These are phyloP conservation scores for Capsicum pubescens DNA, from an alignment of 257 asterid species.

Conservation along the genomic window DNA sequence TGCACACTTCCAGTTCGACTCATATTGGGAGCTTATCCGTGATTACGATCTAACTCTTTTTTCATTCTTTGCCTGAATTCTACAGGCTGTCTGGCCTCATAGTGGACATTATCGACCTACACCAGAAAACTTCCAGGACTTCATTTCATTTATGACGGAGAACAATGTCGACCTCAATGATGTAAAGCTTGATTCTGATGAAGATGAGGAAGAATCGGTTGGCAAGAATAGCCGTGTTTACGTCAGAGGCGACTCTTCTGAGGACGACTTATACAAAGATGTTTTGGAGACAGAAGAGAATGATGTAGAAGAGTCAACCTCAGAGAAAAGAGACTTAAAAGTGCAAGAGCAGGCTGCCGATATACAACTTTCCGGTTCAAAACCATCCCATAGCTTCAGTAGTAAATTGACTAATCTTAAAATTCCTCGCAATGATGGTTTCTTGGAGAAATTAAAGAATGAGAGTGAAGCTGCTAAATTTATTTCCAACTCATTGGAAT, in stretches of 20 bases:
- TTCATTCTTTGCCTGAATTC: not conserved
- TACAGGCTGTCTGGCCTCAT: slow-evolving; percentile 98
- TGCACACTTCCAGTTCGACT: not conserved
- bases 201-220: slow-evolving; percentile 57
- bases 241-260: slow-evolving; percentile 64
- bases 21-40: not conserved
- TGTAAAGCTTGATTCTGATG: slow-evolving; percentile 76
- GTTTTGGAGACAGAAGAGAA: slow-evolving; percentile 45
- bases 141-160: slow-evolving; percentile 66
- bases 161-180: slow-evolving; percentile 64
- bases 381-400: slow-evolving; percentile 34
- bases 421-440: slow-evolving; percentile 60
- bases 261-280: slow-evolving; percentile 57
- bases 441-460: slow-evolving; percentile 46
- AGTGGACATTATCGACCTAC: slow-evolving; percentile 96
- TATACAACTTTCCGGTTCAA: slow-evolving; percentile 35
- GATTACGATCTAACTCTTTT: slow-evolving; percentile 23
- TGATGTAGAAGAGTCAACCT: slow-evolving; percentile 31
- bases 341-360: slow-evolving; percentile 35
- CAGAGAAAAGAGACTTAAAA: slow-evolving; percentile 36
- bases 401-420: slow-evolving; percentile 51
- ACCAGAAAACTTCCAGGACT: slow-evolving; percentile 80
- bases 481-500: slow-evolving; percentile 36
- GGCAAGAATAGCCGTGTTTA: slow-evolving; percentile 48
- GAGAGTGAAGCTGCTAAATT: slow-evolving; percentile 38